Percentiles rank a stretch among this genome's conserved stretches.
Evolutionary conservation across 768 basidiomycete species (phyloP).

Genomic region (Trametes maxima): DNA sequence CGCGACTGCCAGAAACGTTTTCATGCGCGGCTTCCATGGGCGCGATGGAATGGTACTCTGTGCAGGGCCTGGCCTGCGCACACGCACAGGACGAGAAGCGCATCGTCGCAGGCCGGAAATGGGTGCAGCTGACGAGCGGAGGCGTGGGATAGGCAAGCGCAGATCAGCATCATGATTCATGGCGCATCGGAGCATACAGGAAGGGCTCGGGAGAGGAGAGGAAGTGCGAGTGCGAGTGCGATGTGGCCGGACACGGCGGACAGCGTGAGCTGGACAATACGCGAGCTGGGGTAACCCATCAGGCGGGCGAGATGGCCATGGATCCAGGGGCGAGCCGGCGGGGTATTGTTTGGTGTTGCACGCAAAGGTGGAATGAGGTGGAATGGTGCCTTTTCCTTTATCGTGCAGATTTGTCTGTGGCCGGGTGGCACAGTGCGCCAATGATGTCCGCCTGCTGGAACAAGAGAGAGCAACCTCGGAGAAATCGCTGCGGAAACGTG

Average conservation of each 20-base stretch:
- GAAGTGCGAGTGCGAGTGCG: neutral
- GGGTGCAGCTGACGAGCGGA: conserved; percentile 1
- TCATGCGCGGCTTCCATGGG: neutral
- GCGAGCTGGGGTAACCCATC: conserved; percentile 8
- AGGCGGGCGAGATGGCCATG: conserved; percentile 7
- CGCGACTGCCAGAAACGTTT: conserved; percentile 2
- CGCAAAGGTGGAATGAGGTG: neutral
- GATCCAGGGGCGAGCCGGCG: neutral
- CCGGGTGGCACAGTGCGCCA: neutral
- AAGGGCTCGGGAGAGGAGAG: neutral
- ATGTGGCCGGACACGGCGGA: neutral
- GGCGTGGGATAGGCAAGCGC: conserved; percentile 11
- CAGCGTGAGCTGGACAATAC: conserved; percentile 3
- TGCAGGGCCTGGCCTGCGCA: conserved; percentile 4
- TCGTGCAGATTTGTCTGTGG: conserved; percentile 2
- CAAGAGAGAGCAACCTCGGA: conserved; percentile 9
- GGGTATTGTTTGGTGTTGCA: neutral
- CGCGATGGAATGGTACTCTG: conserved; percentile 3
- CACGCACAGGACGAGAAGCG: conserved; percentile 6
- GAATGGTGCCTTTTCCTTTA: conserved; percentile 9
- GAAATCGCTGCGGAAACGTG: conserved; percentile 13
- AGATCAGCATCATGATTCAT: conserved; percentile 19
- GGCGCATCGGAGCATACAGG: conserved; percentile 5
- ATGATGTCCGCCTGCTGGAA: conserved; percentile 13
- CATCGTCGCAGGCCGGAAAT: conserved; percentile 3